A percentile compares a stretch with the other conserved stretches of the same genome.
These are phyloP conservation scores for Irineochytrium annulatum DNA, from an alignment of 192 early-diverging fungal genomes.

Conservation along the genomic window DNA sequence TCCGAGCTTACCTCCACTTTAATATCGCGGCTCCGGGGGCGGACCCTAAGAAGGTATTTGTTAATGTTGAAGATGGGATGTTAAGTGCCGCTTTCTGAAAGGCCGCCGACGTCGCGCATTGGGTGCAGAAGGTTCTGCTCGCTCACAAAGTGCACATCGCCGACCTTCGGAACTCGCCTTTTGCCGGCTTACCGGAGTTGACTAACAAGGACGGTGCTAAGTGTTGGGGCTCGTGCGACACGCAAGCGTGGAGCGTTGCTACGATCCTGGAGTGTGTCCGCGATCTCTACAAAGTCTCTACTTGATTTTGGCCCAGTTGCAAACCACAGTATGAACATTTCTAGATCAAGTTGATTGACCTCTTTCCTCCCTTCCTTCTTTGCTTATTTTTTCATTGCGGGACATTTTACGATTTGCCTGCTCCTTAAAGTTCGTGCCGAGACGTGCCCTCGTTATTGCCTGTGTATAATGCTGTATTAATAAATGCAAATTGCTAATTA, in stretches of 20 bases:
- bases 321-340: too few relatives aligned
- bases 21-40: conserved; percentile 36
- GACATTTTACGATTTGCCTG: too few relatives aligned
- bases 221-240: conserved; percentile 82
- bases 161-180: conserved; percentile 55
- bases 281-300: conserved; percentile 25
- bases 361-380: too few relatives aligned
- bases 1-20: conserved; percentile 80
- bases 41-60: conserved; percentile 11
- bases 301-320: too few relatives aligned
- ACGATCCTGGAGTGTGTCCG: conserved; percentile 65
- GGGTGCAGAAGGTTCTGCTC: conserved; percentile 68
- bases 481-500: too few relatives aligned
- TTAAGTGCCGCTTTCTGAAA: conserved; percentile 11
- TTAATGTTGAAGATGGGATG: background rate
- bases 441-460: too few relatives aligned
- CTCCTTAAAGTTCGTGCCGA: too few relatives aligned
- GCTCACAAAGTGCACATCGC: conserved; percentile 73
- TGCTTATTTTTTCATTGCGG: too few relatives aligned
- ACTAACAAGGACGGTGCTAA: conserved; percentile 82
- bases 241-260: conserved; percentile 90
- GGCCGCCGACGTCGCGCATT: conserved; percentile 48
- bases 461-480: too few relatives aligned
- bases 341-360: too few relatives aligned
- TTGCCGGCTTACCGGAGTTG: conserved; percentile 91